Base-by-base conservation (phyloP, 2,329 filamentous ascomycete species). In the Scopulariopsis brevicaulis region DNA sequence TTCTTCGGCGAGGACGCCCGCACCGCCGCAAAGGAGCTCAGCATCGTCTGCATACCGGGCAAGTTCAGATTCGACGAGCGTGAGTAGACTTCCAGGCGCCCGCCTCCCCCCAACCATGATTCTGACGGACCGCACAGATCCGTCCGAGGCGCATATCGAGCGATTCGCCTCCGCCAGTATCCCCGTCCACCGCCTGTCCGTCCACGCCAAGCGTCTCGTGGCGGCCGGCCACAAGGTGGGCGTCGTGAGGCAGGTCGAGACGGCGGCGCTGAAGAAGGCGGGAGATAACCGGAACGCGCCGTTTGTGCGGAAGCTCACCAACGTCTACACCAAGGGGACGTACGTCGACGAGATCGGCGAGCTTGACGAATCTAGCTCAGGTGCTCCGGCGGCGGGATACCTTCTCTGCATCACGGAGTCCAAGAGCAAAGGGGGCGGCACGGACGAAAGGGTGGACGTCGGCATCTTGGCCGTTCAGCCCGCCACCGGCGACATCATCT, bases 1-100 rank as follows among this genome's bases (percentile, higher is more conserved):
- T 96, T 99, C 74, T 96, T 96, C 67, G 94, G 94, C 12, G 93
- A 97, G 66, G 94, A 99, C 74, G 94, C 94, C 10, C 83, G 91
- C 57, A 82, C 84, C 57, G 94, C 93, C 4, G 89, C 92, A 14
- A 96, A 93, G 70, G 90, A 93, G 69, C 77, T 99, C 54, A 89
- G 90, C 60, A 96, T 99, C 64, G 88, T 99, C 46, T 99, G 94
- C 69, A 96, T 99, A 64, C 93, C 94, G 0, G 94, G 94, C 40
- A 97, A 96, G 68, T 84, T 93, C 70, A 82, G 93, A 66, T 99
- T 92, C 66, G 93, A 99, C 68, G 93, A 97, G 68, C 90, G 82
- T 85, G 72, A 66, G 80, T 74, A 8, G 1, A 10, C 18, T 40
- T 7, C 6, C 8, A 11, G 15, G 11, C 15, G 32, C 8, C 48